Evolutionary conservation across 176 grass and related monocot genomes (phyloP).

Genomic region (Triticum turgidum): DNA sequence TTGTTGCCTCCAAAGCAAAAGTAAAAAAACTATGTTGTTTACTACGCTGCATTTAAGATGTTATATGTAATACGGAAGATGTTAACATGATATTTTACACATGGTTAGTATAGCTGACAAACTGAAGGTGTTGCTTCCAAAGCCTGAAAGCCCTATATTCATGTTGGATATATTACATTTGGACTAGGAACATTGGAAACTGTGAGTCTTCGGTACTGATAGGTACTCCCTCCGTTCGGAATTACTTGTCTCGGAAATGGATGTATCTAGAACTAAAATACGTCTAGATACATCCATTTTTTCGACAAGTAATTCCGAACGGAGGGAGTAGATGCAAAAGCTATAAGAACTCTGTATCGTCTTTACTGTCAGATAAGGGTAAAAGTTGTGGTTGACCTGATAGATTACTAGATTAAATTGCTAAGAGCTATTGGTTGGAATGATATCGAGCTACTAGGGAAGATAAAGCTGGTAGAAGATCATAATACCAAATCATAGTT

Average conservation of each 20-base stretch:
- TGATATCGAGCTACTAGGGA: background rate
- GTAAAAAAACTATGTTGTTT: background rate
- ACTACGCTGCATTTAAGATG: background rate
- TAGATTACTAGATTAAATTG: background rate
- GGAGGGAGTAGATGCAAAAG: background rate
- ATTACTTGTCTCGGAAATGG: too few species aligned
- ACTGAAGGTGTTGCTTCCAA: background rate
- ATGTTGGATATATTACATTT: conserved; percentile 5
- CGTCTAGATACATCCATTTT: too few species aligned
- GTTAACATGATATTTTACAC: background rate
- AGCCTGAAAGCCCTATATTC: background rate
- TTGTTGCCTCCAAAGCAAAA: conserved; percentile 15
- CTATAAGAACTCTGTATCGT: background rate
- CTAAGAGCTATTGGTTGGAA: background rate
- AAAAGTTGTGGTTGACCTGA: background rate
- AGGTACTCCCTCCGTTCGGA: too few species aligned
- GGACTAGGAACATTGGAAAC: background rate
- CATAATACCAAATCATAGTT: background rate
- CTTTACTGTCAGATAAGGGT: background rate
- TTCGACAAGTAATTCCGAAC: too few species aligned
- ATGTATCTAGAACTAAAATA: too few species aligned
- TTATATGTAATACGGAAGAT: background rate
- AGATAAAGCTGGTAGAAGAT: background rate
- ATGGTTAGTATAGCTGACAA: background rate
- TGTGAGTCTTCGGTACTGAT: background rate